Base-by-base conservation (phyloP, 768 basidiomycete genomes). In the Tulasnella sp. region DNA sequence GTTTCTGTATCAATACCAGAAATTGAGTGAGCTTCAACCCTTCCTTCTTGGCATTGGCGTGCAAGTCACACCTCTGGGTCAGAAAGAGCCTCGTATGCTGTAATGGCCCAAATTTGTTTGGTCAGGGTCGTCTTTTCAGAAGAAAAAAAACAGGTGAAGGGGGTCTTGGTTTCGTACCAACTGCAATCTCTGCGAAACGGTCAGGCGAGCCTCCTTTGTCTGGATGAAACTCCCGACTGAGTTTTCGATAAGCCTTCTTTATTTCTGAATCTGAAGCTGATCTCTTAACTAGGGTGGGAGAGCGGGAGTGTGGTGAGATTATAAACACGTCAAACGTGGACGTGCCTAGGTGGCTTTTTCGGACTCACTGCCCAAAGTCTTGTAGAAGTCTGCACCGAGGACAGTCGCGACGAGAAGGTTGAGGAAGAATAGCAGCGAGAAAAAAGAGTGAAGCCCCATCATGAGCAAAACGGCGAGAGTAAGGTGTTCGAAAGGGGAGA, bases 1-100 rank as follows among this genome's bases (percentile, higher is more conserved):
- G 84, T 85, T 92, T 94, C 87, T 93, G 68, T 2, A 2, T 41
- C 21, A 61, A 15, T n/a, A 62, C 29, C 31, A 17, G 24, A 21
- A 38, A n/a, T 30, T 49, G 8, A 61, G 43, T 30, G 12, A 29
- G 12, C 5, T 4, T 29, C 3, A 27, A 22, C 4, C 4, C 3
- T 50, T 7, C 27, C n/a, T 22, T 48, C 7, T 12, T 9, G 22
- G 12, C 44, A 38, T 24, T n/a, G 55, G 49, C 4, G 4, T 45
- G 42, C n/a, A 29, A 44, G 43, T 65, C 82, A 65, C 63, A 92
- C 90, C 63, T 81, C 81, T 1, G 79, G 54, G 68, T 97, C 92
- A 5, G 92, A 92, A 27, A 99, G 77, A n/a, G 94, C 80, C 71
- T 98, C 93, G 65, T 97, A 99, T 7, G 94, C 96, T 72, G 65